These are phyloP conservation scores for Fusarium guadeloupense DNA, from an alignment of 2,329 filamentous ascomycete genomes.

Conservation along the genomic window DNA sequence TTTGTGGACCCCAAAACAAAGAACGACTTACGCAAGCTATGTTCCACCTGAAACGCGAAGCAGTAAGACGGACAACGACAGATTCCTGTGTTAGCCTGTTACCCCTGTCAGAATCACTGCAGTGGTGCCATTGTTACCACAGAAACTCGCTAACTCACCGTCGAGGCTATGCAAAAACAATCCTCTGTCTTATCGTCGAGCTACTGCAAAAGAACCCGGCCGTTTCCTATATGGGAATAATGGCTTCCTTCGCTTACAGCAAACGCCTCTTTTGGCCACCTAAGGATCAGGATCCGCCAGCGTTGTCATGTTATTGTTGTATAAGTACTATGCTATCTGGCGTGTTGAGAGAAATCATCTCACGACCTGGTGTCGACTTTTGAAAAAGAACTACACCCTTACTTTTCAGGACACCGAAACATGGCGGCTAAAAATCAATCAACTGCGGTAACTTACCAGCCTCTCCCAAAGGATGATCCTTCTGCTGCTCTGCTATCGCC, in stretches of 20 bases:
- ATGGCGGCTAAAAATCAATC: constrained; percentile 31
- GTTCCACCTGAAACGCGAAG: constrained; percentile 22
- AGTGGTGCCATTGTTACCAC: constrained; percentile 6
- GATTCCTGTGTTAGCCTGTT: not conserved
- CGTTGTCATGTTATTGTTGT: not conserved
- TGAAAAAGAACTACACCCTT: not conserved
- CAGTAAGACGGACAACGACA: constrained; percentile 1
- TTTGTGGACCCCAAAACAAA: constrained; percentile 2
- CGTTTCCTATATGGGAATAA: constrained; percentile 20
- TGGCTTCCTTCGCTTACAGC: not conserved
- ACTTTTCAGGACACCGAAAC: not conserved
- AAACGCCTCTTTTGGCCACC: not conserved
- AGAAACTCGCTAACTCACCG: constrained; percentile 10
- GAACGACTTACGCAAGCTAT: constrained; percentile 32
- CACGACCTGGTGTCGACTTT: not conserved
- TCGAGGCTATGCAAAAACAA: constrained; percentile 29
- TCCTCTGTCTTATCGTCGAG: not conserved
- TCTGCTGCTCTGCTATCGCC: constrained; percentile 27
- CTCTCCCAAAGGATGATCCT: constrained; percentile 31
- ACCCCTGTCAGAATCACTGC: constrained; percentile 7
- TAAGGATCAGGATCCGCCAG: not conserved
- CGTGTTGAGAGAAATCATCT: not conserved
- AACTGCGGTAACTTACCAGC: constrained; percentile 17
- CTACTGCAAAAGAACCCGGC: constrained; percentile 1
- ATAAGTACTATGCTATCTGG: constrained; percentile 18